Percentiles rank a stretch among this genome's conserved stretches.
These are phyloP conservation scores for Phytophthora litchii DNA, from an alignment of 352 stramenopile species.

Conservation along the genomic window DNA sequence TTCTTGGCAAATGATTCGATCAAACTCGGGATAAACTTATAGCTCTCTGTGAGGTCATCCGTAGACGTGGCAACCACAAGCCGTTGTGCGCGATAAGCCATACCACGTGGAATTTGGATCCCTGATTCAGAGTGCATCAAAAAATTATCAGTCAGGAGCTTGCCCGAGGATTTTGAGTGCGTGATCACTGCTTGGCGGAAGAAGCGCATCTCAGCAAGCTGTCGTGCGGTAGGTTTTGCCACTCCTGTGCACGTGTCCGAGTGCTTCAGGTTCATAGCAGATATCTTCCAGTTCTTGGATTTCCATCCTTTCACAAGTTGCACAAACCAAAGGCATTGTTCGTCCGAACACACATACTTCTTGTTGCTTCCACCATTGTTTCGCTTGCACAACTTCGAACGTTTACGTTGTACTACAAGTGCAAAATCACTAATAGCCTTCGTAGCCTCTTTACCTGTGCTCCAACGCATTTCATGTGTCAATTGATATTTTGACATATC, in stretches of 20 bases:
- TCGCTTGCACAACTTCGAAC: constrained; percentile 78
- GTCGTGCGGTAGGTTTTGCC: constrained; percentile 71
- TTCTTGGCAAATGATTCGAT: constrained; percentile 74
- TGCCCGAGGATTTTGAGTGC: constrained; percentile 79
- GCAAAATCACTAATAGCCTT: constrained; percentile 81
- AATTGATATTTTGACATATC: constrained; percentile 73
- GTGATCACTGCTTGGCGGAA: constrained; percentile 78
- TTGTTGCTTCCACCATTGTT: constrained; percentile 87
- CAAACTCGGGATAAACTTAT: constrained; percentile 82
- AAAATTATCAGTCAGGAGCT: constrained; percentile 82
- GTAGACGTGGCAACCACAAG: constrained; percentile 73
- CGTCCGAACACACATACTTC: constrained; percentile 85
- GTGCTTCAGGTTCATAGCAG: constrained; percentile 86
- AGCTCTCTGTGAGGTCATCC: constrained; percentile 80
- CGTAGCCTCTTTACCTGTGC: constrained; percentile 75
- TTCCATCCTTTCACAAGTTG: constrained; percentile 83
- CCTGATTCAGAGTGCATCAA: constrained; percentile 66
- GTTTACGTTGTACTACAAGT: constrained; percentile 80
- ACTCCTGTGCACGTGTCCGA: constrained; percentile 66
- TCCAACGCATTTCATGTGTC: constrained; percentile 84
- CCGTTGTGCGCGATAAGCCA: constrained; percentile 72
- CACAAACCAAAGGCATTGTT: constrained; percentile 78
- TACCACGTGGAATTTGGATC: constrained; percentile 71
- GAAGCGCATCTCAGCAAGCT: constrained; percentile 82
- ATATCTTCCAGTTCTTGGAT: constrained; percentile 91